Percentiles rank a stretch among this genome's conserved stretches.
Evolutionary conservation across 306 rosid genomes (phyloP).

Genomic region (Malus fusca): DNA sequence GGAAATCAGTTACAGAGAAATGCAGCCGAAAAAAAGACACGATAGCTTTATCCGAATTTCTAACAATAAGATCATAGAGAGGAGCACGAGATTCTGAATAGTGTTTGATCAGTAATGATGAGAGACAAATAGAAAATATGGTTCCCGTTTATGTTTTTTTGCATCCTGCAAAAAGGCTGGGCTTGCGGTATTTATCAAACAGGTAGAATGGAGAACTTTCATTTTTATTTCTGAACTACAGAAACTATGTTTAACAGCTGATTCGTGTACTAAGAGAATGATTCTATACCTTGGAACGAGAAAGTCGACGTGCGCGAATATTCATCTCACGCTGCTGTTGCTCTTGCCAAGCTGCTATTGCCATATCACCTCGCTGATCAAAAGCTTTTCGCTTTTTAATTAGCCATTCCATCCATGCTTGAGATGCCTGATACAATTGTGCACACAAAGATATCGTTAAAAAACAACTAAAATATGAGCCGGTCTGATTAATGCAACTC

Average conservation of each 20-base stretch:
- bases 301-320: constrained; percentile 78
- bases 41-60: not conserved
- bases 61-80: not conserved
- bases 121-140: not conserved
- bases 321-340: constrained; percentile 84
- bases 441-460: constrained; percentile 17
- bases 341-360: constrained; percentile 96
- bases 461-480: constrained; percentile 1
- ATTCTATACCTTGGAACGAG: constrained; percentile 75
- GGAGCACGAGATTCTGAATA: not conserved
- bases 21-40: constrained; percentile 2
- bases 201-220: not conserved
- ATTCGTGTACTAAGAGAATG: not conserved
- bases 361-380: constrained; percentile 95
- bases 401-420: constrained; percentile 99
- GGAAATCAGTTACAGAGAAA: constrained; percentile 18
- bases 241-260: not conserved
- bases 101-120: not conserved
- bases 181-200: not conserved
- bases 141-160: not conserved
- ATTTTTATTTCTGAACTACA: not conserved
- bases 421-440: constrained; percentile 65
- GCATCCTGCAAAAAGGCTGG: not conserved
- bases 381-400: constrained; percentile 87
- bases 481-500: not conserved